Conservation (phyloP, 306 rosid species). For the Lithocarpus polystachyus region DNA sequence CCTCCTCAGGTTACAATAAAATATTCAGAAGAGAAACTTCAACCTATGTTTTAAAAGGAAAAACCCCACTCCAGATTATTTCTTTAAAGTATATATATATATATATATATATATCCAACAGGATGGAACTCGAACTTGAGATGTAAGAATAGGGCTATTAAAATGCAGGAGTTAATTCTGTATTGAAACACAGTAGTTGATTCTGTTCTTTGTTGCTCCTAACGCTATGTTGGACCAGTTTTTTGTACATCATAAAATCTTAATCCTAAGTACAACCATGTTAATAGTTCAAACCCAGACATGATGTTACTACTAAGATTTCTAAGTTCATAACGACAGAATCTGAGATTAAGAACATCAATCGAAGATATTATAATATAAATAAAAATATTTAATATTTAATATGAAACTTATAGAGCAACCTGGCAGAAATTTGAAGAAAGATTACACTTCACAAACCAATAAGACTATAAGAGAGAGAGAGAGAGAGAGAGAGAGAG, state of each 20-base stretch:
- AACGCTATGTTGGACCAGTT: neutral
- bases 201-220: neutral
- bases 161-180: neutral
- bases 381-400: neutral
- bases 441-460: neutral
- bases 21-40: neutral
- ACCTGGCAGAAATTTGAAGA: conserved; percentile 1
- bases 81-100: neutral
- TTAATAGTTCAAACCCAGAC: neutral
- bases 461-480: neutral
- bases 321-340: neutral
- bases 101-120: neutral
- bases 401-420: neutral
- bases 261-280: neutral
- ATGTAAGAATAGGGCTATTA: neutral
- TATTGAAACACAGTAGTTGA: neutral
- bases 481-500: no score
- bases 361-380: neutral
- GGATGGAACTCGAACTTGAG: neutral
- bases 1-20: no score
- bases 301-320: neutral
- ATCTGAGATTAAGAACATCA: neutral
- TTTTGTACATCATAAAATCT: neutral
- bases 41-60: neutral
- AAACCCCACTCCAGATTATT: neutral